Evolutionary conservation across 2,329 filamentous ascomycete genomes (phyloP), one percentile per base, ranked within the genome.

Genomic region (Emericellopsis cladophorae): DNA sequence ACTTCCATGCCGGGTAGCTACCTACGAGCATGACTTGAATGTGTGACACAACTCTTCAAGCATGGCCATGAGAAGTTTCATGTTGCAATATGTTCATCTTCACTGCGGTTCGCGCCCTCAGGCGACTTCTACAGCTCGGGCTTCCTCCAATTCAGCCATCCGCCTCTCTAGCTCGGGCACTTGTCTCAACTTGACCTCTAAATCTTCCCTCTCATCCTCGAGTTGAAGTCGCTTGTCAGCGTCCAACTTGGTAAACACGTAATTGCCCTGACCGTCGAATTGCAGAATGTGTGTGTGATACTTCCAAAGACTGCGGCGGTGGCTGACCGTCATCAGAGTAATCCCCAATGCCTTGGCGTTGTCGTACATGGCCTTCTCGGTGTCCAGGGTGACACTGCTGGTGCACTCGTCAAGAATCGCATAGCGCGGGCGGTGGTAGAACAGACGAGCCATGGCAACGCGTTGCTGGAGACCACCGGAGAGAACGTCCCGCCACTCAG

Each of bases 401-500:
- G 92, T 98, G 62, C 92, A 98, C 65, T 98, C 92, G 58, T 98
- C 92, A 31, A 98, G 69, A 49, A 98, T 98, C 10, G 92, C 92
- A 59, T 95, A 96, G 51, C 84, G 81, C 0, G 90, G 90, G 9
- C 79, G 73, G 62, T 96, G 90, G 62, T 96, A 96, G 62, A 95
- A 95, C 15, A 95, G 73, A 0, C 92, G 74, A 1, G 92, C 92
- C 86, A 96, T 96, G 45, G 92, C 92, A 18, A 98, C 85, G 40
- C 92, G 83, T 66, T 98, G 92, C 64, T 98, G 92, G 16, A 95
- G 70, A 7, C 92, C 92, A 11, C 86, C 87, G 1, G 86, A 94
- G 23, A 98, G 74, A 1, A 94, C 86, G 51, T 96, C 90, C 37
- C 88, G 82, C 92, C 92, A 98, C 65, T 96, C 90, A 40, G 90